phyloP scores from a whole-genome alignment of 495 filamentous ascomycete species.

The Talaromyces thailandensis region DNA sequence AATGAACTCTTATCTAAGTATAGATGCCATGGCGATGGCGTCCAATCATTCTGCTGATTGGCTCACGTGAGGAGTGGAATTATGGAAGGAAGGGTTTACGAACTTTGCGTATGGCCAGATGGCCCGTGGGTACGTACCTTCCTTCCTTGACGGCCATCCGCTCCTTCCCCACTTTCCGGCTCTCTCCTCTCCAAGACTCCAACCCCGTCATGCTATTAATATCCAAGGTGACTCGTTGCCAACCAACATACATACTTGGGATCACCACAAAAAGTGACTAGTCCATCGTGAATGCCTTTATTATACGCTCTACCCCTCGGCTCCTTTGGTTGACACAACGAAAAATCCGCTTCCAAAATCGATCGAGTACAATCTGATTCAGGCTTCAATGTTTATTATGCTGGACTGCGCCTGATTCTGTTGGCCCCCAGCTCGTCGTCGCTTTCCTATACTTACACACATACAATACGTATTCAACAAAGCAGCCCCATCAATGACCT shows the following conservation, averaged over 20 bases:
- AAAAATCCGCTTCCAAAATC: not conserved
- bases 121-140: not conserved
- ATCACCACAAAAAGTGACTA: not conserved
- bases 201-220: not conserved
- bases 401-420: not conserved
- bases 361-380: not conserved
- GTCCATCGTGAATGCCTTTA: not conserved
- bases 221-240: not conserved
- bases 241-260: not conserved
- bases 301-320: not conserved
- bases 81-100: not conserved
- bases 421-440: not conserved
- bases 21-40: not conserved
- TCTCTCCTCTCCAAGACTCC: too few species aligned
- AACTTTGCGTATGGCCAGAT: not conserved
- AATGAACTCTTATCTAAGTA: not conserved
- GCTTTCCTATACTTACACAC: not conserved
- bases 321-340: not conserved
- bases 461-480: not conserved
- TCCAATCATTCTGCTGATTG: not conserved
- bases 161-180: not conserved
- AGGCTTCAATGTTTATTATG: not conserved
- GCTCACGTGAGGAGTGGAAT: not conserved
- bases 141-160: not conserved
- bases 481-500: not conserved